phyloP scores from a whole-genome alignment of 192 early-diverging fungal genomes.

The Coemansia aciculifera region DNA sequence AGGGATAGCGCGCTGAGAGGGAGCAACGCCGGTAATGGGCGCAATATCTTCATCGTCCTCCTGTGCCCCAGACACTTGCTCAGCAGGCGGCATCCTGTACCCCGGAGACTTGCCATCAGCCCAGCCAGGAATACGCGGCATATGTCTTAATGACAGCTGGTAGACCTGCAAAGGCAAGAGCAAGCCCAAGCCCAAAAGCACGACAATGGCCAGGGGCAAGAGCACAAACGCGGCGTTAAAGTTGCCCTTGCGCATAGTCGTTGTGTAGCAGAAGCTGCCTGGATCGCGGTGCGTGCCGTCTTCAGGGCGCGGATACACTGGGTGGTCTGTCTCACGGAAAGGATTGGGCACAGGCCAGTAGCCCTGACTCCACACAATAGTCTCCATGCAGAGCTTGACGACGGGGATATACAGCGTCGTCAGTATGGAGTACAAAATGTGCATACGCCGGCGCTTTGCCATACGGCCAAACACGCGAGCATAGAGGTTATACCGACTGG shows the following conservation, averaged over 20 bases:
- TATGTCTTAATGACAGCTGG: conserved; percentile 24
- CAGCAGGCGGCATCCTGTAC: conserved; percentile 23
- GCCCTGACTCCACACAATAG: conserved; percentile 53
- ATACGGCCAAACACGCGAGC: conserved; percentile 38
- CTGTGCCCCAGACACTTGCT: conserved; percentile 6
- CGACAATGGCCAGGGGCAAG: conserved; percentile 40
- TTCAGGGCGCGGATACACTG: conserved; percentile 15
- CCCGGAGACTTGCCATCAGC: conserved; percentile 44
- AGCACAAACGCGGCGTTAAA: conserved; percentile 51
- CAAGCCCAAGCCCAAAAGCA: conserved; percentile 34
- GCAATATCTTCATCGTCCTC: background rate
- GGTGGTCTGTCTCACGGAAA: conserved; percentile 40
- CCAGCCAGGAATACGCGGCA: conserved; percentile 52
- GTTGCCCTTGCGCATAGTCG: conserved; percentile 40
- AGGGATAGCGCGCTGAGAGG: background rate
- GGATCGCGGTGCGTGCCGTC: conserved; percentile 26
- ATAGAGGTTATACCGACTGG: conserved; percentile 33
- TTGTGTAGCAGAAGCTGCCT: conserved; percentile 52
- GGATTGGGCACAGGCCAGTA: conserved; percentile 57
- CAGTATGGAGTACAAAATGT: conserved; percentile 44
- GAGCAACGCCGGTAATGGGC: background rate
- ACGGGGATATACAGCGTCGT: conserved; percentile 56
- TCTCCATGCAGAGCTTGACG: conserved; percentile 53
- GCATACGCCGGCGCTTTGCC: conserved; percentile 41
- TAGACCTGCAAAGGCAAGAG: conserved; percentile 42